A percentile compares a stretch with the other conserved stretches of the same genome.
These are phyloP conservation scores for Catunica adiposa DNA, from an alignment of 2,329 filamentous ascomycete genomes.

Conservation along the genomic window DNA sequence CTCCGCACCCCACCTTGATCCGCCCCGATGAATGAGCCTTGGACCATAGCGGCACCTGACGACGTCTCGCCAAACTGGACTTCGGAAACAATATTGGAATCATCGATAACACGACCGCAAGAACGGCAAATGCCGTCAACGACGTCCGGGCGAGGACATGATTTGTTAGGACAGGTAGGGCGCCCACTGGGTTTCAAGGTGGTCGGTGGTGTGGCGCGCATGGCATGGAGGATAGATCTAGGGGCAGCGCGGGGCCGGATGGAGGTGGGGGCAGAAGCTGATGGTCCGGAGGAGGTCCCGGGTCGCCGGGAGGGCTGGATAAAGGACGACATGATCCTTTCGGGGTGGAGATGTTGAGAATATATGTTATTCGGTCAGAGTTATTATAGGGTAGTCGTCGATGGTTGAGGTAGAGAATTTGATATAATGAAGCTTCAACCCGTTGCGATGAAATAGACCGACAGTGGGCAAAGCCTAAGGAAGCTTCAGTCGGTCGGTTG, in stretches of 20 bases:
- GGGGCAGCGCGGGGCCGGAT: conserved; percentile 20
- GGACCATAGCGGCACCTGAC: conserved; percentile 72
- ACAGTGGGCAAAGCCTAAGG: too few species aligned
- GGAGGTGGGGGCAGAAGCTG: conserved; percentile 23
- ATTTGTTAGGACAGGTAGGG: conserved; percentile 39
- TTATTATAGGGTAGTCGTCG: not conserved
- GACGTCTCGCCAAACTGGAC: conserved; percentile 80
- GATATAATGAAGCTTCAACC: too few species aligned
- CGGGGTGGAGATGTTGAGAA: conserved; percentile 9
- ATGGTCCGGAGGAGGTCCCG: conserved; percentile 18
- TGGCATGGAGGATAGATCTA: conserved; percentile 32
- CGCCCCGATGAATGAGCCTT: conserved; percentile 74
- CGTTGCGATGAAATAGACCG: too few species aligned
- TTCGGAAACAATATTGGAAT: conserved; percentile 82
- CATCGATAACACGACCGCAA: conserved; percentile 71
- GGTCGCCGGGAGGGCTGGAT: conserved; percentile 26
- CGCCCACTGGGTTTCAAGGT: conserved; percentile 17
- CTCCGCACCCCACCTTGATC: conserved; percentile 67
- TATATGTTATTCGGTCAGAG: too few species aligned
- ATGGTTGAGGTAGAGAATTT: not conserved
- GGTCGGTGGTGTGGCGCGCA: conserved; percentile 24
- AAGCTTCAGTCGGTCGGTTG: too few species aligned
- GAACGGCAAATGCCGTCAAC: conserved; percentile 57
- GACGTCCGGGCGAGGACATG: conserved; percentile 44
- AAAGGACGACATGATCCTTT: conserved; percentile 33